Conservation (phyloP, 2,329 filamentous ascomycete genomes). For the Trichoderma asperellum region DNA sequence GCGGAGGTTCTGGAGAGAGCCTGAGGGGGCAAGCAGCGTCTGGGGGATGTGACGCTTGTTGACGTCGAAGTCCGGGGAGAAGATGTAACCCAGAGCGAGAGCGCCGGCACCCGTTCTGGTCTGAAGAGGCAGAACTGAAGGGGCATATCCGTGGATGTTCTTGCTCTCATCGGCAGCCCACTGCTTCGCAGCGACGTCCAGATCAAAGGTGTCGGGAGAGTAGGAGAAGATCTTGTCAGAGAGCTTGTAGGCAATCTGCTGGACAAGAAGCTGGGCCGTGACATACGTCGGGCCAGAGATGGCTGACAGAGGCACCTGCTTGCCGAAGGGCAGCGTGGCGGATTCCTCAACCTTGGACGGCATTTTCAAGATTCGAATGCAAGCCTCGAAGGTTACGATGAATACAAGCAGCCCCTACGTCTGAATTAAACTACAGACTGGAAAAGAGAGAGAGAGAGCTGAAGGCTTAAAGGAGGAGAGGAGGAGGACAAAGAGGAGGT, state of each 20-base stretch:
- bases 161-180: constrained; percentile 73
- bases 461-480: constrained; percentile 24
- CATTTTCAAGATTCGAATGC: constrained; percentile 18
- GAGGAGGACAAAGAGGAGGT: constrained; percentile 26
- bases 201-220: constrained; percentile 89
- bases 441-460: background rate
- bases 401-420: background rate
- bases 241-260: constrained; percentile 92
- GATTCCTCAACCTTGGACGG: constrained; percentile 39
- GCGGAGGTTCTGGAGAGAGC: constrained; percentile 78
- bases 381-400: background rate
- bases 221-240: constrained; percentile 98
- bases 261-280: constrained; percentile 89
- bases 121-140: constrained; percentile 78
- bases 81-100: constrained; percentile 94
- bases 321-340: constrained; percentile 61
- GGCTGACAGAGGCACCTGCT: constrained; percentile 56
- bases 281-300: constrained; percentile 90
- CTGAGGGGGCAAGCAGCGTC: constrained; percentile 83
- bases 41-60: constrained; percentile 90
- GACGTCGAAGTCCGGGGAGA: constrained; percentile 94
- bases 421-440: constrained; percentile 4
- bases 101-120: constrained; percentile 86
- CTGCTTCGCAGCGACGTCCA: constrained; percentile 78
- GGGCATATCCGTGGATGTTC: constrained; percentile 82